Base-by-base conservation (phyloP, 2,329 filamentous ascomycete species). In the Fusarium sambucinum region DNA sequence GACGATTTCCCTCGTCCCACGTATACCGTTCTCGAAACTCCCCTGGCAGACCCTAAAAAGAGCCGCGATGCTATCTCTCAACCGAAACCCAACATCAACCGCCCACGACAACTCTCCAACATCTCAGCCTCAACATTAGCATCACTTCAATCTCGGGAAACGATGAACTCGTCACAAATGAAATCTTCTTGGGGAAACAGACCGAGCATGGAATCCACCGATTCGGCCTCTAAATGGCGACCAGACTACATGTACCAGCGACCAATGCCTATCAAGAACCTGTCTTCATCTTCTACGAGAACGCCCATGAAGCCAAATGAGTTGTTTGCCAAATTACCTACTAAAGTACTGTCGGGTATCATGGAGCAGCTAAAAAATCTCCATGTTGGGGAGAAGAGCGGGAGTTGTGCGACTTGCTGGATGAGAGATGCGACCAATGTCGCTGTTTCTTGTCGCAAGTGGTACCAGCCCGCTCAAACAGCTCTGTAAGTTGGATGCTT, bases 361-460 rank as follows among this genome's bases (percentile, higher is more conserved):
- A 72, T 90, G 33, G 81, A 81, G 38, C 81, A 85, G 55, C 76
- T 90, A 19, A 85, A 82, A 72, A 77, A 80, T 37, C 74, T 82
- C 16, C 88, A 90, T 72, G 73, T 89, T 14, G 77, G 75, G 9
- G 72, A 77, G 16, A 77, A 78, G 4, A 85, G 82, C 66, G 77
- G 78, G 33, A 88, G 86, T 75, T 90, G 88, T 73, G 83, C 87
- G 17, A 90, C 88, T 19, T 90, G 88, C 75, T 89, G 86, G 85
- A 88, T 89, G 86, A 82, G 88, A 48, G 87, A 90, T 70, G 77
- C 85, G 30, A 85, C 83, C 68, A 83, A 82, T 41, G 74, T 89
- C 40, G 81, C 83, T 13, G 58, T 87, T 13, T 80, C 81, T 37
- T 85, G 83, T 17, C 82, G 81, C 63, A 87, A 84, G 70, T 85